Conservation (phyloP, 2,329 filamentous ascomycete genomes). For the Sarocladiaceae sp. region DNA sequence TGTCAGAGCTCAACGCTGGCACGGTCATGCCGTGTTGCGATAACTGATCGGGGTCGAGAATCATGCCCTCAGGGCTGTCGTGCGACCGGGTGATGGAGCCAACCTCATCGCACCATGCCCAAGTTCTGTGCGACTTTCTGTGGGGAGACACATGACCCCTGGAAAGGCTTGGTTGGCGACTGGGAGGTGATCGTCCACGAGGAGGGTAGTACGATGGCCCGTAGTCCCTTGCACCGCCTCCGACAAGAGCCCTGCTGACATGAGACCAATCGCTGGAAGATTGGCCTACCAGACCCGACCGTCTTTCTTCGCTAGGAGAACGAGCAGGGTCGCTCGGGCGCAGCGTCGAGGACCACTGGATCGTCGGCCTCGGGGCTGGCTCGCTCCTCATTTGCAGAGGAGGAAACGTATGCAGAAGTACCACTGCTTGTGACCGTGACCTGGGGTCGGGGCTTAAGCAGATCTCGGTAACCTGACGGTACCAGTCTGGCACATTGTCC, state of each 20-base stretch:
- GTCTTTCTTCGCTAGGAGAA: constrained; percentile 4
- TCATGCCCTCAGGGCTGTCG: constrained; percentile 1
- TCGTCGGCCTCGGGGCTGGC: not conserved
- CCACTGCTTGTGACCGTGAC: constrained; percentile 63
- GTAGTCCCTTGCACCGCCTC: constrained; percentile 26
- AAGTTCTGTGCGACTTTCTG: not conserved
- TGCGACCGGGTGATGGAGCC: not conserved
- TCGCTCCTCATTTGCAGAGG: not conserved
- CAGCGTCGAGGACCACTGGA: not conserved
- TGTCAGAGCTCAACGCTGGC: not conserved
- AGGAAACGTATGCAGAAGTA: constrained; percentile 66
- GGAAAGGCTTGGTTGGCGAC: constrained; percentile 37
- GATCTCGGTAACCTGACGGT: constrained; percentile 64
- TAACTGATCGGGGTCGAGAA: not conserved
- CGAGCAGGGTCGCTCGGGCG: not conserved
- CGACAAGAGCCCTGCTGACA: constrained; percentile 30
- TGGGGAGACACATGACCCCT: not conserved
- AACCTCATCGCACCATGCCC: not conserved
- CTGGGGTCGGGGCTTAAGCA: constrained; percentile 73
- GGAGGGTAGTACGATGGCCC: constrained; percentile 36
- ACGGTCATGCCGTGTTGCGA: not conserved
- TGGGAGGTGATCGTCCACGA: constrained; percentile 49
- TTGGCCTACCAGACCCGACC: constrained; percentile 13
- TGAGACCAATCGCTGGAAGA: constrained; percentile 39
- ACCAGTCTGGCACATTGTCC: constrained; percentile 69